phyloP scores from a whole-genome alignment of 495 filamentous ascomycete species.

The Stereocaulon alpinum region DNA sequence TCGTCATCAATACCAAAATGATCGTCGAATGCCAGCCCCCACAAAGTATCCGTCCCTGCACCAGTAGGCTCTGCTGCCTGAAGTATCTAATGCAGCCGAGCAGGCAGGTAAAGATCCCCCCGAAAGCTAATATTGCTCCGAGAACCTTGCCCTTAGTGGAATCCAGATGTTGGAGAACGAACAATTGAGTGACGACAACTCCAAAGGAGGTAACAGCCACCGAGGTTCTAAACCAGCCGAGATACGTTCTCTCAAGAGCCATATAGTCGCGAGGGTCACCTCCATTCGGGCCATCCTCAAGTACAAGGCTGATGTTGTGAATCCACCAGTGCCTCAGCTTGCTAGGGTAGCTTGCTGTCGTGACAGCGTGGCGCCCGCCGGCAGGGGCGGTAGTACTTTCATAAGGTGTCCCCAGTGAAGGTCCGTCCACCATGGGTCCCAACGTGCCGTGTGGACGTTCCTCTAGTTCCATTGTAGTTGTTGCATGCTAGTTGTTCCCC shows the following conservation, averaged over 20 bases:
- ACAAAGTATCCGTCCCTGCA: slow-evolving; percentile 3
- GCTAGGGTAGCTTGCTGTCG: not conserved
- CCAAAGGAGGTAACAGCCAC: slow-evolving; percentile 15
- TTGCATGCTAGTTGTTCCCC: not conserved
- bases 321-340: slow-evolving; percentile 16
- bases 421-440: not conserved
- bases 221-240: slow-evolving; percentile 19
- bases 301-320: slow-evolving; percentile 10
- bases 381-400: not conserved
- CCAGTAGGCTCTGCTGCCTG: slow-evolving; percentile 13
- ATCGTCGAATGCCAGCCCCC: slow-evolving; percentile 5
- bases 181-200: slow-evolving; percentile 18
- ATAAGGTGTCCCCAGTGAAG: not conserved
- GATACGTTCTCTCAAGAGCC: slow-evolving; percentile 20
- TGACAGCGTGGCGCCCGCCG: not conserved
- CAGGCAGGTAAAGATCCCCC: slow-evolving; percentile 7
- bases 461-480: slow-evolving; percentile 3
- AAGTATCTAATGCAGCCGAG: slow-evolving; percentile 20
- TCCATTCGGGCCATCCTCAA: slow-evolving; percentile 1
- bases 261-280: slow-evolving; percentile 21
- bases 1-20: not conserved
- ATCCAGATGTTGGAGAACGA: slow-evolving; percentile 8
- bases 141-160: slow-evolving; percentile 9
- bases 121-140: slow-evolving; percentile 7
- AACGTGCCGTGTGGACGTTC: not conserved